phyloP scores from a whole-genome alignment of 1,284 basidiomycete genomes.

The Microbotryomycetes sp. region DNA sequence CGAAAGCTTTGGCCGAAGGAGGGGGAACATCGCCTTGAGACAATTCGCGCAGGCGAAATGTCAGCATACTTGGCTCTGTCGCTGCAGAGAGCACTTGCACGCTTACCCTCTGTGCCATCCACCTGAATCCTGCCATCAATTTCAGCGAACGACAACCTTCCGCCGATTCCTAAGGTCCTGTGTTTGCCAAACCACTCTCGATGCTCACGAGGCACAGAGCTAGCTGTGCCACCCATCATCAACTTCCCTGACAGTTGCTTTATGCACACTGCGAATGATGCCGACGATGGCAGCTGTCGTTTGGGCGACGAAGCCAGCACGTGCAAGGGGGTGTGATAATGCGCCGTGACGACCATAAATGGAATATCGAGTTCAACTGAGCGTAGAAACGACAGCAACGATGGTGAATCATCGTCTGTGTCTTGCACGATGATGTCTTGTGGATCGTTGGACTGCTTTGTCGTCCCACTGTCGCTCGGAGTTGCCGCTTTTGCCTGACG shows the following conservation, averaged over 20 bases:
- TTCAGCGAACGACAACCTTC: slow-evolving; percentile 22
- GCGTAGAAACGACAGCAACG: slow-evolving; percentile 9
- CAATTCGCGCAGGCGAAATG: neutral
- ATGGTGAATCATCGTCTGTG: neutral
- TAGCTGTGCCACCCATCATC: slow-evolving; percentile 3
- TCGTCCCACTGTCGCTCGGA: neutral
- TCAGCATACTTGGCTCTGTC: neutral
- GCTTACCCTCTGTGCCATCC: slow-evolving; percentile 18
- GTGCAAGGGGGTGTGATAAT: slow-evolving; percentile 19
- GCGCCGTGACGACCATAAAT: slow-evolving; percentile 16
- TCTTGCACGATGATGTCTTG: neutral
- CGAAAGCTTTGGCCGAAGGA: slow-evolving; percentile 16
- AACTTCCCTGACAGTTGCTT: slow-evolving; percentile 11
- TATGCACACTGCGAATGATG: slow-evolving; percentile 21
- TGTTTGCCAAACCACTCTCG: slow-evolving; percentile 22
- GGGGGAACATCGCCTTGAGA: slow-evolving; percentile 16
- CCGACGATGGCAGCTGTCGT: slow-evolving; percentile 12
- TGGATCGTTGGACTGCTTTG: neutral
- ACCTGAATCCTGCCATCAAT: slow-evolving; percentile 30
- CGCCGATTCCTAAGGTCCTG: slow-evolving; percentile 9
- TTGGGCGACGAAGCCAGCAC: slow-evolving; percentile 5
- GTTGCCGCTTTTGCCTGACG: neutral
- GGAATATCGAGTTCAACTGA: slow-evolving; percentile 18
- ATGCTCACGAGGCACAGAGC: slow-evolving; percentile 14
- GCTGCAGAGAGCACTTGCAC: neutral